These are phyloP conservation scores for Pichia cabralensis DNA, from an alignment of 805 yeast genomes.

Conservation along the genomic window DNA sequence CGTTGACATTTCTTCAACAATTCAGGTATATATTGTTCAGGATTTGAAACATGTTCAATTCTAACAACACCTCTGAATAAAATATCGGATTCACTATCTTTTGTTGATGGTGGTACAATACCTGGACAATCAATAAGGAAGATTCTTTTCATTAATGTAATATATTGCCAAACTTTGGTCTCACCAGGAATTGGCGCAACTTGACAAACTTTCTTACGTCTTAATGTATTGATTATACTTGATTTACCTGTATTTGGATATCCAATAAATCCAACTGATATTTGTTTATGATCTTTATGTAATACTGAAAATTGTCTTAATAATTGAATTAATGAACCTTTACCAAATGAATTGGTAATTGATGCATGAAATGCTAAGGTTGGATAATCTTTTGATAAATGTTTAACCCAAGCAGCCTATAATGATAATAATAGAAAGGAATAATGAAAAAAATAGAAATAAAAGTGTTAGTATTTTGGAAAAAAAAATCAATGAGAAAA, in stretches of 20 bases:
- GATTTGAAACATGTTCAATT: constrained; percentile 93
- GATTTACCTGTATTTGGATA: constrained; percentile 99
- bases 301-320: constrained; percentile 85
- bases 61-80: constrained; percentile 95
- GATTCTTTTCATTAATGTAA: constrained; percentile 91
- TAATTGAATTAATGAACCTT: constrained; percentile 89
- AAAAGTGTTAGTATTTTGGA: constrained; percentile 24
- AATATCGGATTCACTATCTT: constrained; percentile 86
- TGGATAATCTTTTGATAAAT: constrained; percentile 82
- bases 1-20: constrained; percentile 75
- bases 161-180: constrained; percentile 98
- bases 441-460: not conserved
- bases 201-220: constrained; percentile 90
- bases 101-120: constrained; percentile 90
- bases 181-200: constrained; percentile 99
- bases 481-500: not conserved
- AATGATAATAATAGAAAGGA: constrained; percentile 7
- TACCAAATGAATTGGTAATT: constrained; percentile 94
- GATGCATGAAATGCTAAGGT: constrained; percentile 98
- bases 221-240: constrained; percentile 84
- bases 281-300: constrained; percentile 89
- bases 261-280: constrained; percentile 94
- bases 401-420: constrained; percentile 98
- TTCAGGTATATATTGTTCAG: constrained; percentile 92
- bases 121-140: constrained; percentile 98